phyloP scores from a whole-genome alignment of 2,329 filamentous ascomycete genomes.

The Phyllosticta citriasiana region DNA sequence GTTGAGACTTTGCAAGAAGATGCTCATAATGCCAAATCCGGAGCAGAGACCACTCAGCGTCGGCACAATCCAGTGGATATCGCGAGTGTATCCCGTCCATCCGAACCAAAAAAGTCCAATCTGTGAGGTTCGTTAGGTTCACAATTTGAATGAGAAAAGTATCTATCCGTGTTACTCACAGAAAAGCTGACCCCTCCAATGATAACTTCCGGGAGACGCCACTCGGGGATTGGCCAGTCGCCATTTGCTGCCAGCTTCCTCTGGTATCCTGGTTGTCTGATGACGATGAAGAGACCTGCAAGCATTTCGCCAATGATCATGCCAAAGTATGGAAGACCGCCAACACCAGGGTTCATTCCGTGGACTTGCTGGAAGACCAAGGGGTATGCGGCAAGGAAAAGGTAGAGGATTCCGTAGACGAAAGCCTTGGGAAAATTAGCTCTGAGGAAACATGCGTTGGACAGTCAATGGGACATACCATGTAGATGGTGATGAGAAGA shows the following conservation, averaged over 20 bases:
- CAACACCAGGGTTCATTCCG: slow-evolving; percentile 56
- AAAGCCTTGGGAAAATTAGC: slow-evolving; percentile 37
- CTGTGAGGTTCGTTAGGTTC: too few relatives aligned
- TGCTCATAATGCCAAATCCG: slow-evolving; percentile 47
- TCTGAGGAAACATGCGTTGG: not conserved
- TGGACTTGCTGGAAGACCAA: slow-evolving; percentile 68
- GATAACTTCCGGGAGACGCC: slow-evolving; percentile 46
- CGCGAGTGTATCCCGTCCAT: slow-evolving; percentile 33
- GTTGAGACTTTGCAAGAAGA: slow-evolving; percentile 49
- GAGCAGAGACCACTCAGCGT: slow-evolving; percentile 41
- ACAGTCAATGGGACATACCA: slow-evolving; percentile 25
- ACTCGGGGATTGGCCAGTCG: slow-evolving; percentile 46
- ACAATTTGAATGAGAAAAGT: too few relatives aligned
- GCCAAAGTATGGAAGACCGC: slow-evolving; percentile 75
- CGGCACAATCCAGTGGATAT: slow-evolving; percentile 32
- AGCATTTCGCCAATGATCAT: slow-evolving; percentile 67
- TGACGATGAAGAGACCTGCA: slow-evolving; percentile 54
- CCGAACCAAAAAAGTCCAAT: slow-evolving; percentile 33
- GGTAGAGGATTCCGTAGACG: slow-evolving; percentile 62
- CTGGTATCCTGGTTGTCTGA: slow-evolving; percentile 57
- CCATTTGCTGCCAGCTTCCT: slow-evolving; percentile 33
- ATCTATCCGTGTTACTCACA: too few relatives aligned
- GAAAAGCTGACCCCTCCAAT: slow-evolving; percentile 39
- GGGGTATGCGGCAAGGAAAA: slow-evolving; percentile 77
- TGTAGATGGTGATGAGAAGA: slow-evolving; percentile 37